phyloP scores from a whole-genome alignment of 495 filamentous ascomycete species.

The Wilcoxina mikolae region DNA sequence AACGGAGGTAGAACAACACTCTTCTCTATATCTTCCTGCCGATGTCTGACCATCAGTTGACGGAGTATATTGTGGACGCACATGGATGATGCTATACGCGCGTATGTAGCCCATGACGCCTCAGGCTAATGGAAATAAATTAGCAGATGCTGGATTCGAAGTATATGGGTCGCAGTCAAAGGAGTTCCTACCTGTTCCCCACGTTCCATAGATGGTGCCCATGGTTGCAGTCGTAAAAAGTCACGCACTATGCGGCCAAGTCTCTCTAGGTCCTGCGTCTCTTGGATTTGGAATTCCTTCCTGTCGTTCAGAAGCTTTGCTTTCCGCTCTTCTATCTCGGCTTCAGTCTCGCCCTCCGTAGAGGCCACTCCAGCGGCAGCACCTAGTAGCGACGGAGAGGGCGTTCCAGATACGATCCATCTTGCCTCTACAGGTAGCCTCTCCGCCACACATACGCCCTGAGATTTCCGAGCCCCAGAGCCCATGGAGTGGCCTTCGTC shows the following conservation, averaged over 20 bases:
- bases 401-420: slow-evolving; percentile 88
- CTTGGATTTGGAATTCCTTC: slow-evolving; percentile 35
- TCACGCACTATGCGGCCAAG: slow-evolving; percentile 53
- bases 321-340: background rate
- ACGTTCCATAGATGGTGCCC: slow-evolving; percentile 38
- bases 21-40: slow-evolving; percentile 47
- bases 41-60: slow-evolving; percentile 68
- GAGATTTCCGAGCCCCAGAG: slow-evolving; percentile 42
- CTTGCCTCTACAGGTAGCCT: slow-evolving; percentile 54
- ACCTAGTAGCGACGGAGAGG: slow-evolving; percentile 65
- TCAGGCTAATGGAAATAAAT: too few species aligned
- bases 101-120: too few species aligned
- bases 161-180: background rate
- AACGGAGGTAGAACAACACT: slow-evolving; percentile 52
- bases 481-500: slow-evolving; percentile 82
- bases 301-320: slow-evolving; percentile 15
- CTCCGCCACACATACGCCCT: slow-evolving; percentile 51
- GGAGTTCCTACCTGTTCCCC: slow-evolving; percentile 24
- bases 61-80: slow-evolving; percentile 59
- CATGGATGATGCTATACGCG: slow-evolving; percentile 41
- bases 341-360: slow-evolving; percentile 35
- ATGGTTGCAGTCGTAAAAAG: slow-evolving; percentile 64
- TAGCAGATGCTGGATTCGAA: too few species aligned
- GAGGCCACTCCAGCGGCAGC: slow-evolving; percentile 49
- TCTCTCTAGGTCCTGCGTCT: slow-evolving; percentile 58